phyloP scores from a whole-genome alignment of 129 eudicot species.

The Saposhnikovia divaricata region DNA sequence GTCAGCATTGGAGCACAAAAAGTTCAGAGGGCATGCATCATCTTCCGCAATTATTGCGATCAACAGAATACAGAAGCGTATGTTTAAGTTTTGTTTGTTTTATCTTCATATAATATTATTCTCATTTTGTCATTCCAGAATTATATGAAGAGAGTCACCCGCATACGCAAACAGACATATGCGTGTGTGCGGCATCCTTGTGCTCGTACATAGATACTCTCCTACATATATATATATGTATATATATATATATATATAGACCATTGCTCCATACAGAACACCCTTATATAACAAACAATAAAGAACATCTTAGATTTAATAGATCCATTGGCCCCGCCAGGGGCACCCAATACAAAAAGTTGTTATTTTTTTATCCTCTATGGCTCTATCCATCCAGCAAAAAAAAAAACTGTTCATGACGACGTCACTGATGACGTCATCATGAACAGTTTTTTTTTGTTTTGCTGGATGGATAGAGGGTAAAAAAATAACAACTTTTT shows the following conservation, averaged over 20 bases:
- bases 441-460: too few species aligned
- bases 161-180: not conserved
- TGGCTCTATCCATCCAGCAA: too few species aligned
- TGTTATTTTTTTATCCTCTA: too few species aligned
- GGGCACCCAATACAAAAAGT: too few species aligned
- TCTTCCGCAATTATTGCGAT: constrained; percentile 26
- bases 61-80: constrained; percentile 23
- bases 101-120: not conserved
- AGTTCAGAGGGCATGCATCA: constrained; percentile 21
- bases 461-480: too few species aligned
- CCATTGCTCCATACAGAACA: too few species aligned
- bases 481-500: too few species aligned
- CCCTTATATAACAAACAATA: too few species aligned
- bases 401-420: too few species aligned
- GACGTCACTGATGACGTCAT: too few species aligned
- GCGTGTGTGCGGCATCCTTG: not conserved
- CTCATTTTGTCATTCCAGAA: not conserved
- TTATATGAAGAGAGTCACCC: not conserved
- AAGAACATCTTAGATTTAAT: too few species aligned
- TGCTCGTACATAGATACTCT: not conserved
- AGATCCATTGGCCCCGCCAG: too few species aligned
- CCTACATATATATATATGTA: not conserved
- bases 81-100: not conserved
- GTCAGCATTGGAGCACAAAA: constrained; percentile 31
- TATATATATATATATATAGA: not conserved